phyloP scores from a whole-genome alignment of 345 rosid genomes.

The Excoecaria agallocha region DNA sequence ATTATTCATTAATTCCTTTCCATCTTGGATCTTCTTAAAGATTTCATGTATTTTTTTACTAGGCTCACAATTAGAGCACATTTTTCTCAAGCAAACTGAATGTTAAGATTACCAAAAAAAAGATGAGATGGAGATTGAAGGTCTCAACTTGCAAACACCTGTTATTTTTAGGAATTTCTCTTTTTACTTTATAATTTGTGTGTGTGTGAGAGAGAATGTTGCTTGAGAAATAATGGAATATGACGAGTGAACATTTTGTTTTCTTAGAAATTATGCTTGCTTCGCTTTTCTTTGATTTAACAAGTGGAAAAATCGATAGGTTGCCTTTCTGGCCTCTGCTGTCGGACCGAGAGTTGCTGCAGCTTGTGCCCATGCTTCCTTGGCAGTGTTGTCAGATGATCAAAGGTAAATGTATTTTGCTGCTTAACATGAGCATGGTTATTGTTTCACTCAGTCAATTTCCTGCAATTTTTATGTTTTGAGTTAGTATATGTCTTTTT shows the following conservation, averaged over 20 bases:
- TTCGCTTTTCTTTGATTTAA: conserved; percentile 19
- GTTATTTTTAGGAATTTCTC: background rate
- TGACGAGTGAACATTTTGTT: background rate
- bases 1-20: background rate
- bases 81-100: background rate
- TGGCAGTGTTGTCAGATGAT: conserved; percentile 69
- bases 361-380: conserved; percentile 95
- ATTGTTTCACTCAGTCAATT: background rate
- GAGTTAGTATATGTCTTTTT: background rate
- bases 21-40: background rate
- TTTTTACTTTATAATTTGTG: background rate
- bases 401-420: conserved; percentile 52
- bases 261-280: background rate
- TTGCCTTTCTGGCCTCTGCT: conserved; percentile 93
- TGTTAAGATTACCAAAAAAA: too few species aligned
- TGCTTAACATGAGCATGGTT: background rate
- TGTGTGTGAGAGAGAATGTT: background rate
- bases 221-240: background rate
- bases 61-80: background rate
- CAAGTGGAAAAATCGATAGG: conserved; percentile 42
- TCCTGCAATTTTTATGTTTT: background rate
- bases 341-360: conserved; percentile 99
- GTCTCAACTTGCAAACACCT: background rate
- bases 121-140: background rate
- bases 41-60: background rate